Evolutionary conservation across 31 red algal genomes (phyloP), one percentile per base, ranked within the genome.

Genomic region (Porphyra umbilicalis): DNA sequence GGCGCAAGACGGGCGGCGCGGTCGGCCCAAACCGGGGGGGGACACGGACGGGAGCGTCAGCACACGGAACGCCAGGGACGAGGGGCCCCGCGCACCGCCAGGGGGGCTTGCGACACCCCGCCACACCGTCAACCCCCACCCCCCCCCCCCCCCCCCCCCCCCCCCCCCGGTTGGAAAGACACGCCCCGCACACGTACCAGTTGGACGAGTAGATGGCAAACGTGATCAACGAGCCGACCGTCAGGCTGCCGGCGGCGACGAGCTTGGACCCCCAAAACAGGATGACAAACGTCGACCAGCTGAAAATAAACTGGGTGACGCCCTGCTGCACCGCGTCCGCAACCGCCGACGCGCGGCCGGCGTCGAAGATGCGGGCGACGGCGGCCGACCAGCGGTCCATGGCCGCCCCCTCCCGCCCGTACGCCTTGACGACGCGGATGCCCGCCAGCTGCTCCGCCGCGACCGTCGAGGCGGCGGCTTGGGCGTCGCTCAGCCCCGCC

Each of bases 371-470:
- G 29, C 79, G 76, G 5, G 32, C n/a, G 33, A 93, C 40, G 5
- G 35, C 77, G 8, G 35, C 46, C 29, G 79, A 34, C 77, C 85
- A 93, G 30, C 84, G 79, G 32, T 29, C 34, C 36, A 81, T 76
- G 29, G 85, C 86, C 74, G 76, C 80, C n/a, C 74, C 32, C 77
- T 93, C 90, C 13, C 83, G 46, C 76, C 39, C 77, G 81, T 89
- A 93, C 18, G 86, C 76, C 33, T 93, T 93, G 75, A 85, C 85
- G 36, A 85, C 80, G 67, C 90, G 86, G 76, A 93, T 88, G 32
- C 85, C 85, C 13, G 83, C 79, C 18, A 93, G 79, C 57, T 81
- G 76, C 79, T 93, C 90, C 18, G 76, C 75, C 14, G 87, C 90
- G 0, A 93, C 90, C 78, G 82, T 75, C 15, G 83, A 81, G 37